Conservation (phyloP, 1,139 yeast genomes). For the Pneumocystis canis region DNA sequence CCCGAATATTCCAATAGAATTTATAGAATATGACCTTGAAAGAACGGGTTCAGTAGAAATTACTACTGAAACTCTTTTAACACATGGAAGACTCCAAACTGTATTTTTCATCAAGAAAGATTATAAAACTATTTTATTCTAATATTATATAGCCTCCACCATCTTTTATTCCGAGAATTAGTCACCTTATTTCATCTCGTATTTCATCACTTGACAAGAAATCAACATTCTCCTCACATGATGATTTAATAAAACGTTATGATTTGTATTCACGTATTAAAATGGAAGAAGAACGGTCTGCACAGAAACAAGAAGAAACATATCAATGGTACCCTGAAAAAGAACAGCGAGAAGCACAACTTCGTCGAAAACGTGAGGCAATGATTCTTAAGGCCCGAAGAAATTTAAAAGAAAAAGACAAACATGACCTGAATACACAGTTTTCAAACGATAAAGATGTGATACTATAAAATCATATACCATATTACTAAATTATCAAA, state of each 20-base stretch:
- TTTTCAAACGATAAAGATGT: neutral
- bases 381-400: slow-evolving; percentile 39
- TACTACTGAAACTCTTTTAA: slow-evolving; percentile 11
- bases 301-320: slow-evolving; percentile 4
- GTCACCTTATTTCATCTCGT: neutral
- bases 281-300: neutral
- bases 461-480: neutral
- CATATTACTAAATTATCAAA: neutral
- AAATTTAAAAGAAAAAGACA: slow-evolving; percentile 24
- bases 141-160: neutral
- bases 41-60: slow-evolving; percentile 10
- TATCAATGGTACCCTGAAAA: slow-evolving; percentile 28
- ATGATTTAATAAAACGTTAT: neutral
- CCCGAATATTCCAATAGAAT: slow-evolving; percentile 7
- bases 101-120: neutral
- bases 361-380: slow-evolving; percentile 35
- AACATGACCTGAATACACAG: slow-evolving; percentile 3
- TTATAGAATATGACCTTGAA: slow-evolving; percentile 13
- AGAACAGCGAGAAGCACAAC: slow-evolving; percentile 29
- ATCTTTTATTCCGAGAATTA: neutral
- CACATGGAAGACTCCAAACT: neutral
- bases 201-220: neutral
- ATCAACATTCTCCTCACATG: neutral
- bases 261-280: neutral
- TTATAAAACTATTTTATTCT: too few species aligned